Conservation (phyloP, 2,329 filamentous ascomycete species). For the Exserohilum turcica region DNA sequence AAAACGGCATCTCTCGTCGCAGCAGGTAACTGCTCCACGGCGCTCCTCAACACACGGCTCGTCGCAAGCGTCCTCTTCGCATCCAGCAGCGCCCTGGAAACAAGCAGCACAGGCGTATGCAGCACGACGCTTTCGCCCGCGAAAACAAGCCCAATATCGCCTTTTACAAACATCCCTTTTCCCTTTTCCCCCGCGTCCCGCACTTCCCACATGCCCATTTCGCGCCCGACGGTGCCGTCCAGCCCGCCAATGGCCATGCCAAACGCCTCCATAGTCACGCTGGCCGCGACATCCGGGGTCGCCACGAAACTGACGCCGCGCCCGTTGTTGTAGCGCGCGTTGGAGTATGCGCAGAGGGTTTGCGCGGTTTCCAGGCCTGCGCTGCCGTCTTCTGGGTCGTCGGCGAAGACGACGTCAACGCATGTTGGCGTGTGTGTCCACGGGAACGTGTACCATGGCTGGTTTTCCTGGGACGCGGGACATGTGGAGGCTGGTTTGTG, state of each 20-base stretch:
- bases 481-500: conserved; percentile 22
- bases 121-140: conserved; percentile 33
- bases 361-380: conserved; percentile 3
- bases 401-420: conserved; percentile 19
- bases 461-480: conserved; percentile 30
- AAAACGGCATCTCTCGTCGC: conserved; percentile 20
- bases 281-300: conserved; percentile 31
- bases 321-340: conserved; percentile 27
- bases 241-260: conserved; percentile 18
- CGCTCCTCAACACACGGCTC: conserved; percentile 21
- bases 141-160: conserved; percentile 20
- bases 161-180: conserved; percentile 34
- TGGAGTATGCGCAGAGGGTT: conserved; percentile 38
- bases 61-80: conserved; percentile 11
- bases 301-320: conserved; percentile 41
- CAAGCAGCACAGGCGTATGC: conserved; percentile 32
- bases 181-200: conserved; percentile 30
- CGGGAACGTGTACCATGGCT: conserved; percentile 33
- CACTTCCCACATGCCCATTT: conserved; percentile 29
- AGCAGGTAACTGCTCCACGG: conserved; percentile 32
- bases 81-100: conserved; percentile 21
- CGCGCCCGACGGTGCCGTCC: conserved; percentile 12
- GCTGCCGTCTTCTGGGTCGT: conserved; percentile 7
- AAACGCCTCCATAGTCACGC: conserved; percentile 23
- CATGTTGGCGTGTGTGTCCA: conserved; percentile 41